Evolutionary conservation across 371 early-diverging fungal genomes (phyloP).

Genomic region (Phascolomyces articulosus): DNA sequence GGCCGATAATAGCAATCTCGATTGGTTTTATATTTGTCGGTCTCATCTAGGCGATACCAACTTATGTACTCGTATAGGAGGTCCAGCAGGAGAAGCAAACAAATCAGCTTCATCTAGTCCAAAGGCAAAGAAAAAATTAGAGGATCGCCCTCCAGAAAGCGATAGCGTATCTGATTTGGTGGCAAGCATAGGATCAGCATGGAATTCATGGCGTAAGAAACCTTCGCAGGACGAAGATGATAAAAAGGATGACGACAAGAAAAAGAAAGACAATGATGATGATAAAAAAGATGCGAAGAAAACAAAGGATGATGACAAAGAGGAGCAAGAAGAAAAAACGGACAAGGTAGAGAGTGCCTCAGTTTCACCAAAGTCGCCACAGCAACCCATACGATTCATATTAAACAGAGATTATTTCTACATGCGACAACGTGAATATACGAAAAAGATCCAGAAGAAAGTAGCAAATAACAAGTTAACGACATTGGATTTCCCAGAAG

Average conservation of each 20-base stretch:
- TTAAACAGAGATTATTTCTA: constrained; percentile 61
- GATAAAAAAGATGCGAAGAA: constrained; percentile 18
- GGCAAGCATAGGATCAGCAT: constrained; percentile 44
- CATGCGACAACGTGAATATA: constrained; percentile 53
- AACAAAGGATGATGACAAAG: constrained; percentile 10
- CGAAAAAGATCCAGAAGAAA: constrained; percentile 46
- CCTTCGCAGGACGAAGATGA: constrained; percentile 7
- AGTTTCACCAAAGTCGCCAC: constrained; percentile 10
- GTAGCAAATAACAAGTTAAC: constrained; percentile 48
- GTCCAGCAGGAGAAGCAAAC: constrained; percentile 5
- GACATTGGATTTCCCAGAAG: constrained; percentile 54
- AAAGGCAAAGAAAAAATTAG: constrained; percentile 17
- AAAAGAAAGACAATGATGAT: constrained; percentile 19
- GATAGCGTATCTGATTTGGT: constrained; percentile 49
- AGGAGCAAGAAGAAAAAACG: not conserved
- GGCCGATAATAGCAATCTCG: constrained; percentile 54
- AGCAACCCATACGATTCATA: constrained; percentile 40
- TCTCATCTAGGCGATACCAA: constrained; percentile 45
- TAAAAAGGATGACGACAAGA: constrained; percentile 17
- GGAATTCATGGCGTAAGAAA: constrained; percentile 40
- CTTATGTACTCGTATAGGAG: constrained; percentile 44
- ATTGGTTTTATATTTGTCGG: constrained; percentile 62
- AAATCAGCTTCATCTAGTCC: constrained; percentile 12
- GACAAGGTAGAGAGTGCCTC: not conserved
- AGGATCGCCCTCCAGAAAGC: constrained; percentile 34